Evolutionary conservation across 2,329 filamentous ascomycete species (phyloP).

Genomic region (Colletotrichum eremochloae): DNA sequence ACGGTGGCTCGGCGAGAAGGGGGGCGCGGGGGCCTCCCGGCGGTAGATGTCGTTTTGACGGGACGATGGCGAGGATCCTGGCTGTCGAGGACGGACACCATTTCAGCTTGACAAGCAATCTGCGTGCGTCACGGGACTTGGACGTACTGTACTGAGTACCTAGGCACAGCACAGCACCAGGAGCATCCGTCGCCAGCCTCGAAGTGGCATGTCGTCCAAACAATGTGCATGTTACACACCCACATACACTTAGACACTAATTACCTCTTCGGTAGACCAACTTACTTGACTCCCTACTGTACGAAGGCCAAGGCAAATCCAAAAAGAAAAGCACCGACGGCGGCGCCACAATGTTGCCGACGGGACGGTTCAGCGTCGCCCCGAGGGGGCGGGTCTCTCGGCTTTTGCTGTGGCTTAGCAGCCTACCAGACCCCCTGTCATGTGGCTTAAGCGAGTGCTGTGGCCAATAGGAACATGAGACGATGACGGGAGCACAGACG

Average conservation of each 20-base stretch:
- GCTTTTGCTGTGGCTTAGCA: constrained; percentile 2
- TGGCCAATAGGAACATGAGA: neutral
- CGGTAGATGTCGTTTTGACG: neutral
- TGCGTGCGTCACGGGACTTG: no score
- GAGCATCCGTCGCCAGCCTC: constrained; percentile 6
- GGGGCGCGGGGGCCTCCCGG: no score
- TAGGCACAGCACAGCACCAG: neutral
- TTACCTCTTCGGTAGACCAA: no score
- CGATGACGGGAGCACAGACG: neutral
- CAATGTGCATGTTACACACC: neutral
- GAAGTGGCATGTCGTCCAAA: constrained; percentile 24
- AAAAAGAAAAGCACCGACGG: neutral
- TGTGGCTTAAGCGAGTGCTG: neutral
- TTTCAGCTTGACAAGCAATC: neutral
- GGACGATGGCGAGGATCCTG: neutral
- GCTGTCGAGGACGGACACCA: no score
- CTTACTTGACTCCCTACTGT: no score
- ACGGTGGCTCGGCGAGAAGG: neutral
- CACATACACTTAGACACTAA: neutral
- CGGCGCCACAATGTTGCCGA: constrained; percentile 20
- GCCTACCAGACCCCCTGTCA: neutral
- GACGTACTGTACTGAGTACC: no score
- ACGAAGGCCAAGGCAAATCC: neutral
- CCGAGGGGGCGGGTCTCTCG: neutral
- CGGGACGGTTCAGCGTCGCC: constrained; percentile 3